A percentile compares a stretch with the other conserved stretches of the same genome.
Evolutionary conservation across 768 basidiomycete genomes (phyloP).

Genomic region (Leucocoprinus sp.): DNA sequence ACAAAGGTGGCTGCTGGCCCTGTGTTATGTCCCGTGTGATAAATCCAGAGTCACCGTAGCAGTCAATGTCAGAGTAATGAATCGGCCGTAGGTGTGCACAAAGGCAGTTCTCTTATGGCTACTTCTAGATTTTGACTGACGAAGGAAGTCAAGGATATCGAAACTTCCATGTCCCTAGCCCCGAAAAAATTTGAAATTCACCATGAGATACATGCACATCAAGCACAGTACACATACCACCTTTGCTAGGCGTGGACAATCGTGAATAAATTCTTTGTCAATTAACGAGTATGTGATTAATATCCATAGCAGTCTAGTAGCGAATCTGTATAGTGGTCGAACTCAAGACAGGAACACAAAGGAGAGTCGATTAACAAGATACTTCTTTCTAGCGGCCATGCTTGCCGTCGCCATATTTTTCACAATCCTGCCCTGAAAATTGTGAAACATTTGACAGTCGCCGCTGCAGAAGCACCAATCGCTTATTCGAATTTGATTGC

Average conservation of each 20-base stretch:
- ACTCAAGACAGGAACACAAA: conserved; percentile 13
- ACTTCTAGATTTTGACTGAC: conserved; percentile 30
- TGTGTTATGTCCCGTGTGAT: conserved; percentile 38
- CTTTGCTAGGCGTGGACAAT: conserved; percentile 43
- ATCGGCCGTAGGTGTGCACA: conserved; percentile 62
- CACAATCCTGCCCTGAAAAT: conserved; percentile 35
- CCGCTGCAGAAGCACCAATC: conserved; percentile 21
- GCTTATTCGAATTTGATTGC: conserved; percentile 31
- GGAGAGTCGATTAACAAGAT: conserved; percentile 35
- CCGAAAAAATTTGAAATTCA: conserved; percentile 42
- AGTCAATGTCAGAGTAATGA: conserved; percentile 39
- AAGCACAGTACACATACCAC: conserved; percentile 52
- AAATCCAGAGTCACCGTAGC: conserved; percentile 47
- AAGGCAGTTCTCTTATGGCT: conserved; percentile 41
- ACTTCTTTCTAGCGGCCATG: too few relatives aligned
- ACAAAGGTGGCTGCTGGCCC: conserved; percentile 41
- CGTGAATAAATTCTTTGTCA: conserved; percentile 38
- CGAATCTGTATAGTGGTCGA: conserved; percentile 22
- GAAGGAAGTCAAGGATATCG: conserved; percentile 57
- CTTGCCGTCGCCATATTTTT: conserved; percentile 51
- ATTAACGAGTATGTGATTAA: conserved; percentile 39
- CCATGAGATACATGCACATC: conserved; percentile 33
- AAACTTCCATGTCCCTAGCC: conserved; percentile 38
- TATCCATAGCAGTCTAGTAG: conserved; percentile 26
- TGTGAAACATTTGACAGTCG: conserved; percentile 43